A percentile compares a stretch with the other conserved stretches of the same genome.
phyloP scores from a whole-genome alignment of 345 rosid species.

The Microthlaspi erraticum region DNA sequence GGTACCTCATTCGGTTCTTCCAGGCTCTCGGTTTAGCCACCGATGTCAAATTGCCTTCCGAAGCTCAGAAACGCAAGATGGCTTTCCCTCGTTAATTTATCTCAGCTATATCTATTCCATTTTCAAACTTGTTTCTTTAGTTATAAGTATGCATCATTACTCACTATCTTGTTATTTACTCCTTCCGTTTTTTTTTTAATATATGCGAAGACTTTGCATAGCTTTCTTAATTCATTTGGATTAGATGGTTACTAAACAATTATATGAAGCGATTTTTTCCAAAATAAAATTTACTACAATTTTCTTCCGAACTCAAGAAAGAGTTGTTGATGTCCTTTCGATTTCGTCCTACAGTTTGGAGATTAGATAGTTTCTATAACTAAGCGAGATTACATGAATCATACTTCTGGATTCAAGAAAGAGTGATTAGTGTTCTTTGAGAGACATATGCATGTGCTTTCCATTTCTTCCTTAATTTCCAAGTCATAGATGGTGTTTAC shows the following conservation, averaged over 20 bases:
- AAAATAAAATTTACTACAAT: no score
- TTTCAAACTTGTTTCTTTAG: background rate
- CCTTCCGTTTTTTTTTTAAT: no score
- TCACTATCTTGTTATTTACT: no score
- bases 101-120: constrained; percentile 11
- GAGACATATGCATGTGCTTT: background rate
- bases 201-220: no score
- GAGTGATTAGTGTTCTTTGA: background rate
- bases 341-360: background rate
- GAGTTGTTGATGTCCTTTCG: no score
- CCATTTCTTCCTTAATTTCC: background rate
- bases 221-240: no score
- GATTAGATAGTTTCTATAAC: background rate
- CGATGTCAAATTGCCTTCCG: constrained; percentile 68
- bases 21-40: constrained; percentile 73
- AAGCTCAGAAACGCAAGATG: constrained; percentile 62
- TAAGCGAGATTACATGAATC: constrained; percentile 1
- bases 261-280: no score
- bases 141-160: constrained; percentile 1
- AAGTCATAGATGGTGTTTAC: constrained; percentile 3
- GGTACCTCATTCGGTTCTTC: constrained; percentile 68
- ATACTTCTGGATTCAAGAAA: background rate
- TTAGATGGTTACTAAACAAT: no score
- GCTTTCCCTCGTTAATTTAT: constrained; percentile 37
- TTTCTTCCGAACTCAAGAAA: no score